Evolutionary conservation across 2,329 filamentous ascomycete species (phyloP), one percentile per base, ranked within the genome.

Genomic region (Ceratocystis albifundus): DNA sequence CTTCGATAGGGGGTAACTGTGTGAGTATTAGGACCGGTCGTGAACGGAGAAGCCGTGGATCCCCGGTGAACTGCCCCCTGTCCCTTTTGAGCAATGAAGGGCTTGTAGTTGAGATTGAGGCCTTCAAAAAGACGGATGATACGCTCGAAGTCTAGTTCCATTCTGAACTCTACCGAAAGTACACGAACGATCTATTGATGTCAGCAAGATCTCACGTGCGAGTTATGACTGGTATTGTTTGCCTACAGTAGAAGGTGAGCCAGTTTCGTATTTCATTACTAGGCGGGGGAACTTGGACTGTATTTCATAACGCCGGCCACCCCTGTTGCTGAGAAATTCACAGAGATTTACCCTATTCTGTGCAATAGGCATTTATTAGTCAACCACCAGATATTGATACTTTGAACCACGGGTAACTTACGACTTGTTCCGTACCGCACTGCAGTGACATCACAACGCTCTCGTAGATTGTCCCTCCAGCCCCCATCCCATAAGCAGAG

Each of bases 261-360:
- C 48, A 30, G 66, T 45, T 32, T 61, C 65, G 25, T 65, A 68
- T 59, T 68, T 68, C 44, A 68, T 65, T 1, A 68, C 48, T 28
- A 68, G 61, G 20, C 62, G 59, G 5, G 67, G 67, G 53, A 62
- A 65, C 22, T 59, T 57, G 57, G 61, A 65, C 22, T 68, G 67
- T 5, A 68, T 57, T 10, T 68, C 65, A 59, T 68, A 68, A 3
- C 67, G 65, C 32, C 67, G 64, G 6, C 41, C 44, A 30, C 57
- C 64, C 6, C 45, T 57, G 30, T 48, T 53, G 8, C 15, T 50
- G 15, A 44, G 48, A 28, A 68, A 61, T 2, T 48, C 55, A 28
- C 67, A 68, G 20, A 68, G 44, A 45, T 68, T 64, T 22, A 68
- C 59, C 15, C 48, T 61, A 22, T 66, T 61, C 67, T 68, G 4